These are phyloP conservation scores for Larix kaempferi DNA, from an alignment of 75 land plant species.

Conservation along the genomic window DNA sequence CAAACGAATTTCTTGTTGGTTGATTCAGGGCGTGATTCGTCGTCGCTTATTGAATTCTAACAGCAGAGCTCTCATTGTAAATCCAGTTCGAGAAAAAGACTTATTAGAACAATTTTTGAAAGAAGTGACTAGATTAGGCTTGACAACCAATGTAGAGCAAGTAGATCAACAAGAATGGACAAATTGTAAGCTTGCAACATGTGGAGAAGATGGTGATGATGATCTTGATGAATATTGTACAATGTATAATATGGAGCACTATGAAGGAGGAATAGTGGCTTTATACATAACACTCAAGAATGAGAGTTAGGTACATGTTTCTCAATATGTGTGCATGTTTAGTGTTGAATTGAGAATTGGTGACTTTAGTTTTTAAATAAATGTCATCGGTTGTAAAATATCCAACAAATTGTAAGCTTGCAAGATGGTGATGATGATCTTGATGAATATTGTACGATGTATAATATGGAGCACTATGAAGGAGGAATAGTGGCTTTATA, in stretches of 20 bases:
- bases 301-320: too few relatives aligned
- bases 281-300: conserved; percentile 3
- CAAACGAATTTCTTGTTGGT: too few relatives aligned
- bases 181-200: conserved; percentile 5
- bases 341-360: too few relatives aligned
- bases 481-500: conserved; percentile 17
- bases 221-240: conserved; percentile 9
- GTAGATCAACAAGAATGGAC: conserved; percentile 12
- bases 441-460: conserved; percentile 9
- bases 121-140: conserved; percentile 11
- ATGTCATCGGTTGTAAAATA: too few relatives aligned
- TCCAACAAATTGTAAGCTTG: conserved; percentile 4
- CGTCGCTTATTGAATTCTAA: conserved; percentile 4
- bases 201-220: conserved; percentile 4
- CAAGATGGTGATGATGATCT: conserved; percentile 7
- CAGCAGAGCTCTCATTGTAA: conserved; percentile 11
- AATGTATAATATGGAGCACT: conserved; percentile 15
- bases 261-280: conserved; percentile 23
- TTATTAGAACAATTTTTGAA: conserved; percentile 8
- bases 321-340: too few relatives aligned
- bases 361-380: too few relatives aligned
- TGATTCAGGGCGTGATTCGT: conserved; percentile 8
- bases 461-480: conserved; percentile 21
- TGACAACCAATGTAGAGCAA: conserved; percentile 9
- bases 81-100: conserved; percentile 13